Conservation (phyloP, 495 filamentous ascomycete species). For the Podospora pseudopauciseta region DNA sequence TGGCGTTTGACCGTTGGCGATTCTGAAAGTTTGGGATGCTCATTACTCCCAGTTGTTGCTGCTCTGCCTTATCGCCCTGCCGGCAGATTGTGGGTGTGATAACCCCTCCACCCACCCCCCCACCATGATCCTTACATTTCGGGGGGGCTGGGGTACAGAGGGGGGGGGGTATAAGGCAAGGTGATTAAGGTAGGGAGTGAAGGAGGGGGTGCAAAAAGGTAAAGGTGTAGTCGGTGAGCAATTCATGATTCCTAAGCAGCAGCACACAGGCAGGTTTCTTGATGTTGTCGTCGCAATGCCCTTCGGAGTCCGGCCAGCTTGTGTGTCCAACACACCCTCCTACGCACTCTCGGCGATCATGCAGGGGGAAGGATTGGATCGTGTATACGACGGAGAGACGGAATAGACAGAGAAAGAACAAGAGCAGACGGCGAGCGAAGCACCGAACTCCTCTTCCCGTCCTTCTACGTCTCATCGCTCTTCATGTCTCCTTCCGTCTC, state of each 20-base stretch:
- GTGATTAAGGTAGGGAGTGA: not conserved
- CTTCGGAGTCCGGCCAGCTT: slow-evolving; percentile 13
- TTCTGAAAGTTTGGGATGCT: not conserved
- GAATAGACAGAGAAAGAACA: not conserved
- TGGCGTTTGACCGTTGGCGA: not conserved
- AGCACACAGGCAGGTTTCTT: not conserved
- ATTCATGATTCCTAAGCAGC: not conserved
- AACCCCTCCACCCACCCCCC: no score
- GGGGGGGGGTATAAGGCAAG: not conserved
- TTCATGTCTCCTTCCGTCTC: not conserved
- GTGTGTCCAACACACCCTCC: not conserved
- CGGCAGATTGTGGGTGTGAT: not conserved
- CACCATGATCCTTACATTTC: not conserved
- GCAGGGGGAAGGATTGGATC: slow-evolving; percentile 17
- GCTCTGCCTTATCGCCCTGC: not conserved
- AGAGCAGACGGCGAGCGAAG: not conserved
- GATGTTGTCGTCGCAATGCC: not conserved
- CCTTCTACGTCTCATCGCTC: not conserved
- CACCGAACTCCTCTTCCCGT: not conserved
- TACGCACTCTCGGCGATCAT: slow-evolving; percentile 28
- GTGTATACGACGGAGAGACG: not conserved
- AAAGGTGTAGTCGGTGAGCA: slow-evolving; percentile 2
- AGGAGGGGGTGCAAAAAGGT: not conserved
- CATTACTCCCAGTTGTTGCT: not conserved
- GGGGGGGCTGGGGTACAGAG: not conserved